phyloP scores from a whole-genome alignment of 345 rosid genomes.

The Lagerstroemia speciosa region DNA sequence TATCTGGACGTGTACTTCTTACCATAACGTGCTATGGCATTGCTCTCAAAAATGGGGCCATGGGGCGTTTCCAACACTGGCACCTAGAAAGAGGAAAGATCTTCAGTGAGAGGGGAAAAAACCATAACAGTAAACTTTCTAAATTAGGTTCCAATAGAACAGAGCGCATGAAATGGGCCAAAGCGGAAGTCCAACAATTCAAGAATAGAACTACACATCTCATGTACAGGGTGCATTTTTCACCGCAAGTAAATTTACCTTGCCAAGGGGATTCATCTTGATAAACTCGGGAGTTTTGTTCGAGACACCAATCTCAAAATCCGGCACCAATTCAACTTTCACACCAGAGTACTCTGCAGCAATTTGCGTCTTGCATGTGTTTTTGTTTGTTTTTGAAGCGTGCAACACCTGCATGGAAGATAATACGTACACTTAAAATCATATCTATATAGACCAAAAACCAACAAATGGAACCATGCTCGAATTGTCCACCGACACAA shows the following conservation, averaged over 20 bases:
- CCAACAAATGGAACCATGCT: neutral
- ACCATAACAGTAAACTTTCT: neutral
- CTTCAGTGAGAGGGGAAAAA: neutral
- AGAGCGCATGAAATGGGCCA: neutral
- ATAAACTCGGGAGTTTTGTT: constrained; percentile 78
- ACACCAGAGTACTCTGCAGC: constrained; percentile 77
- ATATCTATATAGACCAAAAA: neutral
- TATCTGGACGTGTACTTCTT: no score
- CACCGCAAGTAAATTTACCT: constrained; percentile 34
- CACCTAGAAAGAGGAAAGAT: constrained; percentile 32
- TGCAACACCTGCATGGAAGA: constrained; percentile 40
- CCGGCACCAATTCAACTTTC: constrained; percentile 40
- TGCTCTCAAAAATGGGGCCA: constrained; percentile 87
- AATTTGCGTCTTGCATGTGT: constrained; percentile 57
- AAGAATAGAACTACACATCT: neutral
- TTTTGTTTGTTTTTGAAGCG: constrained; percentile 46
- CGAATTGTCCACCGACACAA: no score
- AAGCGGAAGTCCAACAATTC: neutral
- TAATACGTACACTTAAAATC: neutral
- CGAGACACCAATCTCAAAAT: constrained; percentile 73
- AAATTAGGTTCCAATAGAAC: neutral
- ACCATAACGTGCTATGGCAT: constrained; percentile 8
- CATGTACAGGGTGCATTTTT: no score
- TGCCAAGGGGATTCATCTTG: constrained; percentile 89
- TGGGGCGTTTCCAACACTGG: constrained; percentile 95